These are phyloP conservation scores for Heliamphora exappendiculata DNA, from an alignment of 148 eudicot genomes.

Conservation along the genomic window DNA sequence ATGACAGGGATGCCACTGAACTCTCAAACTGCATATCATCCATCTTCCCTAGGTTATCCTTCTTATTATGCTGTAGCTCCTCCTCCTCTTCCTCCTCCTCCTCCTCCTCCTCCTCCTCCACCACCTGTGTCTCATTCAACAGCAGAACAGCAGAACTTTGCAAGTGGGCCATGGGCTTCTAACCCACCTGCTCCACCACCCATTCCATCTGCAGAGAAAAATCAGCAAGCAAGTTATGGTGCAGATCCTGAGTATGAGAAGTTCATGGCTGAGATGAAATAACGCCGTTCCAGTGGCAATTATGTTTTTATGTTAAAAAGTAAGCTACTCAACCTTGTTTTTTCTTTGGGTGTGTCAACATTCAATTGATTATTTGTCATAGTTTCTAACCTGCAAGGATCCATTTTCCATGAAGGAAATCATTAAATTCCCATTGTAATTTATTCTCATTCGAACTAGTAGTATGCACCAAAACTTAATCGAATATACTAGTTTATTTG, in stretches of 20 bases:
- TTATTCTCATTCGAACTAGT: not conserved
- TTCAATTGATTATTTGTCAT: not conserved
- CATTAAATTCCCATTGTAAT: not conserved
- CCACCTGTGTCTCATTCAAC: constrained; percentile 27
- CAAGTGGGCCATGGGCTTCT: constrained; percentile 80
- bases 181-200: constrained; percentile 53
- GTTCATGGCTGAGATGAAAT: constrained; percentile 91
- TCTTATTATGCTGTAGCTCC: constrained; percentile 64
- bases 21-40: constrained; percentile 26
- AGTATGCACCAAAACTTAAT: not conserved
- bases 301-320: constrained; percentile 15
- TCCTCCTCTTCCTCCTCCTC: constrained; percentile 37
- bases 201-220: constrained; percentile 40
- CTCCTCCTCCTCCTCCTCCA: constrained; percentile 50
- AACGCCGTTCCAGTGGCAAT: constrained; percentile 10
- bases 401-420: not conserved
- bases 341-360: not conserved
- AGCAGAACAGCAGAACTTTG: constrained; percentile 40
- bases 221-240: constrained; percentile 39
- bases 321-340: constrained; percentile 13
- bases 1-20: constrained; percentile 19
- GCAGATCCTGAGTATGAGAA: constrained; percentile 61
- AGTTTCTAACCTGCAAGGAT: not conserved
- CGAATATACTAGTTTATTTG: not conserved
- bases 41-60: constrained; percentile 48